Percentiles rank a stretch among this genome's conserved stretches.
Conservation (phyloP, 352 stramenopile species). For the Globisporangium viniferum region DNA sequence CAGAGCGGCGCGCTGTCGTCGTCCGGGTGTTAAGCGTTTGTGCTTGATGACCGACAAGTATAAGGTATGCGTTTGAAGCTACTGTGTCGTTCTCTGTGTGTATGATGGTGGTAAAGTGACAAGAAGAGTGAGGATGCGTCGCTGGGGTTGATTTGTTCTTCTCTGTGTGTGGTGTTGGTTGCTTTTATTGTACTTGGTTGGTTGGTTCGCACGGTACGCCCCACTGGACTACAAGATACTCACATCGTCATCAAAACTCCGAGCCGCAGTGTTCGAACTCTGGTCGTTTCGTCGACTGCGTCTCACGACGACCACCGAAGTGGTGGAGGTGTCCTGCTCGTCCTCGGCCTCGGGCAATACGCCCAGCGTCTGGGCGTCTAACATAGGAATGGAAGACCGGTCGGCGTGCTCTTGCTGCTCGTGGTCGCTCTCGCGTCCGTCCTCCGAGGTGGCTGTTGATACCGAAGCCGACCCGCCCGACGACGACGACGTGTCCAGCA, state of each 20-base stretch:
- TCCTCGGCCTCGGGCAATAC: not conserved
- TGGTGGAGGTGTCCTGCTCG: not conserved
- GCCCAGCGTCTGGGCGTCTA: not conserved
- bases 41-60: not conserved
- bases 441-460: slow-evolving; percentile 2
- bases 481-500: slow-evolving; percentile 38
- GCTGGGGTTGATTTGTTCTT: not conserved
- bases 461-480: not conserved
- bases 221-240: slow-evolving; percentile 10
- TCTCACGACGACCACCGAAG: not conserved
- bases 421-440: slow-evolving; percentile 15
- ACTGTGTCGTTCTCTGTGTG: not conserved
- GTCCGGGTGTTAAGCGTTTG: not conserved
- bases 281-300: not conserved
- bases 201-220: not conserved
- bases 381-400: not conserved
- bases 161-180: not conserved
- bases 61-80: not conserved
- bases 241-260: slow-evolving; percentile 2
- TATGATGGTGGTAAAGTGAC: not conserved
- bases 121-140: not conserved
- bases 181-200: slow-evolving; percentile 9
- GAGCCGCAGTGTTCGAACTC: not conserved
- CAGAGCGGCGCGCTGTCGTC: not conserved
- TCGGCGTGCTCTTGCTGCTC: not conserved